A percentile compares a stretch with the other conserved stretches of the same genome.
Conservation (phyloP, 75 land plant genomes). For the Azolla pinnata region DNA sequence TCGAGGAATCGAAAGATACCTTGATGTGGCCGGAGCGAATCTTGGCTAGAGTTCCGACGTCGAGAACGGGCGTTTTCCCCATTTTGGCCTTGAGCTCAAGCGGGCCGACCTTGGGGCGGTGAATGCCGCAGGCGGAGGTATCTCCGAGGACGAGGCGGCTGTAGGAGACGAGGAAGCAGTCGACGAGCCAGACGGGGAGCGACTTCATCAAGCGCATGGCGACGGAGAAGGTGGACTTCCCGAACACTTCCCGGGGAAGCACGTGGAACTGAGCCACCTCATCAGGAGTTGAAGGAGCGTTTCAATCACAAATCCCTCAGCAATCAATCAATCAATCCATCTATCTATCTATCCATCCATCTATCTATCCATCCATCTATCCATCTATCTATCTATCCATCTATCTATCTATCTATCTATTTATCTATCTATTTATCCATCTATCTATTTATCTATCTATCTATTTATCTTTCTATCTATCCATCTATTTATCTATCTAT, state of each 20-base stretch:
- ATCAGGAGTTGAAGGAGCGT: no score
- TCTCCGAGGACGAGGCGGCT: slow-evolving; percentile 14
- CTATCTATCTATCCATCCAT: no score
- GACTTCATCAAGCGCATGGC: slow-evolving; percentile 18
- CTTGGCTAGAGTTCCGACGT: slow-evolving; percentile 19
- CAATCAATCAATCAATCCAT: no score
- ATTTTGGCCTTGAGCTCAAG: slow-evolving; percentile 23
- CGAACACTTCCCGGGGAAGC: slow-evolving; percentile 28
- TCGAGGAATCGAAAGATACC: slow-evolving; percentile 6
- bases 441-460: no score
- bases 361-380: no score
- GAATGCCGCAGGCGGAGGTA: slow-evolving; percentile 16
- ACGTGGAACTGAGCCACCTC: slow-evolving; percentile 34
- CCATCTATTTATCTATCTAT: no score
- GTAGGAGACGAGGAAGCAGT: slow-evolving; percentile 12
- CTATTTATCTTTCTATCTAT: no score
- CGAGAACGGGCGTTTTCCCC: slow-evolving; percentile 30
- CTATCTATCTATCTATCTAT: no score
- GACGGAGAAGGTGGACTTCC: slow-evolving; percentile 23
- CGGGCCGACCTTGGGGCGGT: slow-evolving; percentile 27
- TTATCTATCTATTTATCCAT: no score
- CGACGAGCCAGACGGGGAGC: slow-evolving; percentile 20
- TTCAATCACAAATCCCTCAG: not conserved
- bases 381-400: no score
- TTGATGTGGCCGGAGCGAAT: slow-evolving; percentile 27